Evolutionary conservation across 352 stramenopile genomes (phyloP).

Genomic region (Phytophthora nicotianae): DNA sequence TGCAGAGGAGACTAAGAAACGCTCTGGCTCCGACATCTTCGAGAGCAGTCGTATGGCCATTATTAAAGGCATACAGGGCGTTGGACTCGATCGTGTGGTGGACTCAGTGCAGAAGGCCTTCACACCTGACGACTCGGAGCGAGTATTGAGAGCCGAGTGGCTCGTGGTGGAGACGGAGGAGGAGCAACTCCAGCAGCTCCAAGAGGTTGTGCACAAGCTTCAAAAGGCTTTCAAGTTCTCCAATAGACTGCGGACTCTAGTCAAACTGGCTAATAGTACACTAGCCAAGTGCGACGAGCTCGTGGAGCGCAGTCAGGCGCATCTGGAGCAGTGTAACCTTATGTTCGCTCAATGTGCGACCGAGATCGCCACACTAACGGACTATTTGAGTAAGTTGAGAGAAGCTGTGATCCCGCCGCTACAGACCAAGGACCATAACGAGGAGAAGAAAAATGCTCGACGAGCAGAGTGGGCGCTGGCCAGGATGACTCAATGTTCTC

Average conservation of each 20-base stretch:
- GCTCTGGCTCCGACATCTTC: conserved; percentile 52
- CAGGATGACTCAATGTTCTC: conserved; percentile 72
- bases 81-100: conserved; percentile 55
- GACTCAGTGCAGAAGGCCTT: conserved; percentile 75
- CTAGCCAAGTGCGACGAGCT: conserved; percentile 72
- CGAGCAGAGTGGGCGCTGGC: conserved; percentile 79
- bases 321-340: conserved; percentile 80
- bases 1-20: conserved; percentile 25
- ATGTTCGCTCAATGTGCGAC: conserved; percentile 85
- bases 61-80: conserved; percentile 62
- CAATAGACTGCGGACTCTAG: conserved; percentile 64
- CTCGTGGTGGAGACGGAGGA: conserved; percentile 84
- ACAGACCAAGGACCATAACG: conserved; percentile 64
- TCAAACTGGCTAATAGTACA: conserved; percentile 73
- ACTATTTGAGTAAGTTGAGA: conserved; percentile 82
- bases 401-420: conserved; percentile 60
- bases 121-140: conserved; percentile 74
- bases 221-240: conserved; percentile 87
- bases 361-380: conserved; percentile 73
- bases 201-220: conserved; percentile 64
- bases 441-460: conserved; percentile 71
- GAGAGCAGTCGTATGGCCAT: conserved; percentile 58
- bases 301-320: conserved; percentile 68
- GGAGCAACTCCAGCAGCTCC: conserved; percentile 64
- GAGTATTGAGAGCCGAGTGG: conserved; percentile 72